Percentiles rank a stretch among this genome's conserved stretches.
Conservation (phyloP, 768 basidiomycete species). For the Suillus plorans region DNA sequence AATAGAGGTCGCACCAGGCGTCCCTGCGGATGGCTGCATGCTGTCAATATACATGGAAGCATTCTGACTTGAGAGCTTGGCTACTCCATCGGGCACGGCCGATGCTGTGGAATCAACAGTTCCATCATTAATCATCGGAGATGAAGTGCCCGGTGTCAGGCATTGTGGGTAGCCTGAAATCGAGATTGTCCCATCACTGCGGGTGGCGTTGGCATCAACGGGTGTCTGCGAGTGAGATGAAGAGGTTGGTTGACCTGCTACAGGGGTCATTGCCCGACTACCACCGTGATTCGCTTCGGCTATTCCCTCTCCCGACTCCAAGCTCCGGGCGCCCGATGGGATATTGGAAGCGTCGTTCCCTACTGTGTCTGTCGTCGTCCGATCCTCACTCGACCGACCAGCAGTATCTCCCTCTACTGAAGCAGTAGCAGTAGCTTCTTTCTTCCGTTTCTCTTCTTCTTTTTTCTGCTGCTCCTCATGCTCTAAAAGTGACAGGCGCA, state of each 20-base stretch:
- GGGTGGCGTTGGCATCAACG: constrained; percentile 27
- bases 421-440: constrained; percentile 33
- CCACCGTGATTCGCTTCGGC: constrained; percentile 13
- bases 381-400: constrained; percentile 7
- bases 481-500: constrained; percentile 91
- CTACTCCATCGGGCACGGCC: background rate
- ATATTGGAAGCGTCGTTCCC: constrained; percentile 6
- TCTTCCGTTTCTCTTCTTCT: constrained; percentile 68
- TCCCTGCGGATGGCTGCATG: constrained; percentile 11
- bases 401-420: constrained; percentile 22
- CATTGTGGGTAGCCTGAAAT: constrained; percentile 14
- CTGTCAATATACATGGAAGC: constrained; percentile 1
- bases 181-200: constrained; percentile 27
- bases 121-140: constrained; percentile 11
- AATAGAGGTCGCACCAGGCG: constrained; percentile 23
- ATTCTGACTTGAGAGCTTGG: constrained; percentile 3
- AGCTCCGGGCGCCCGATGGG: constrained; percentile 8
- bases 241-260: constrained; percentile 35
- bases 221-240: constrained; percentile 25
- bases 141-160: constrained; percentile 14
- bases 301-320: constrained; percentile 13
- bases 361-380: constrained; percentile 6
- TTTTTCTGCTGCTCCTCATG: constrained; percentile 91
- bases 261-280: constrained; percentile 31
- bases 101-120: constrained; percentile 6